Evolutionary conservation across 2,329 filamentous ascomycete genomes (phyloP).

Genomic region (Coniochaeta ligniaria): DNA sequence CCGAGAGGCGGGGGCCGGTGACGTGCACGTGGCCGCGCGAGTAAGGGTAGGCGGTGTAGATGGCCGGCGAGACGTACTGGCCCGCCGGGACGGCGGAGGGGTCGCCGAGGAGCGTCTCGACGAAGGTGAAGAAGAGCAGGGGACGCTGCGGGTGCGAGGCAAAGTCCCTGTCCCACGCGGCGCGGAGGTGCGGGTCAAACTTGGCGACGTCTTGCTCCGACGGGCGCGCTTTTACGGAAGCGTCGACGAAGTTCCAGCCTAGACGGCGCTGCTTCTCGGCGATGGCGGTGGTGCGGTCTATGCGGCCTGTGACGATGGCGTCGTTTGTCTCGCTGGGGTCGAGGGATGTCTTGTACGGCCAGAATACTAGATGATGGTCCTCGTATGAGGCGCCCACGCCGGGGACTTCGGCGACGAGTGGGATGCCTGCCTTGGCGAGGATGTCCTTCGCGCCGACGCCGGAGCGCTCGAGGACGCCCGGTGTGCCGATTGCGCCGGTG

Average conservation of each 20-base stretch:
- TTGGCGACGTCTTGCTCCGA: constrained; percentile 1
- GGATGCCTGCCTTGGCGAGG: constrained; percentile 11
- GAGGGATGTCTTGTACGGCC: constrained; percentile 3
- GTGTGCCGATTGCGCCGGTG: constrained; percentile 34
- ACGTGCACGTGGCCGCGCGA: constrained; percentile 58
- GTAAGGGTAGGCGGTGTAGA: constrained; percentile 52
- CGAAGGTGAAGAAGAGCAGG: constrained; percentile 33
- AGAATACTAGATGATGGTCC: constrained; percentile 6
- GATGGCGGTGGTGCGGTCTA: constrained; percentile 7
- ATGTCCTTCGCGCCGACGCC: constrained; percentile 31
- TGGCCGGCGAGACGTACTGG: constrained; percentile 45
- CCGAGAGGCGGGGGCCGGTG: constrained; percentile 30
- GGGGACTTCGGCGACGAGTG: constrained; percentile 11
- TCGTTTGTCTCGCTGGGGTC: constrained; percentile 5
- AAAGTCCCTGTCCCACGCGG: neutral
- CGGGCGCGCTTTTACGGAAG: constrained; percentile 6
- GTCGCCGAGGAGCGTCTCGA: constrained; percentile 33
- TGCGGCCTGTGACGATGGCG: constrained; percentile 11
- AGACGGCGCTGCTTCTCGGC: constrained; percentile 15
- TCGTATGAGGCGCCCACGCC: constrained; percentile 14
- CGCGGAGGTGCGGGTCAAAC: neutral
- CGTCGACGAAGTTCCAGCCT: constrained; percentile 5
- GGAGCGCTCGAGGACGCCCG: constrained; percentile 42
- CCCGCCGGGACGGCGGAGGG: constrained; percentile 24
- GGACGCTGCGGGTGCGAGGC: constrained; percentile 31